Evolutionary conservation across 805 yeast genomes (phyloP).

Genomic region (Ascoidea asiatica): DNA sequence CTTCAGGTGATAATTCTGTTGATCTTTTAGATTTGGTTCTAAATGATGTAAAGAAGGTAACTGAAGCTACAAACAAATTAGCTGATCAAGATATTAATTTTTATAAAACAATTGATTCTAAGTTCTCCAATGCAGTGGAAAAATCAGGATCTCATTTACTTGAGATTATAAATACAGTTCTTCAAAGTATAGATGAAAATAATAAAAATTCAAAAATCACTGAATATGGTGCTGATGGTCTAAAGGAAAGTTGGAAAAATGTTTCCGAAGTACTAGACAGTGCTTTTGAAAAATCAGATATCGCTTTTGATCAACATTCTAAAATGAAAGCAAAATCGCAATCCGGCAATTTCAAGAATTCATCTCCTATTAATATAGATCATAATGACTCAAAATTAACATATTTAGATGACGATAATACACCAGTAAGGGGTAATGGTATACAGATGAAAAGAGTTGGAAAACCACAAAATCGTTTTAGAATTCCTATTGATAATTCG

Average conservation of each 20-base stretch:
- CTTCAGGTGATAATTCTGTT: too few relatives aligned
- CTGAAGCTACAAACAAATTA: constrained; percentile 16
- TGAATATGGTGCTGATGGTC: constrained; percentile 24
- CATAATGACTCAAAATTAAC: constrained; percentile 17
- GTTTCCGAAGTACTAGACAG: constrained; percentile 53
- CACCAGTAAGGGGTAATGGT: constrained; percentile 10
- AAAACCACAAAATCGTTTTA: constrained; percentile 64
- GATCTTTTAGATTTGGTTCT: too few relatives aligned
- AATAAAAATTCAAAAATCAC: constrained; percentile 10
- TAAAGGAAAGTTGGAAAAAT: constrained; percentile 44
- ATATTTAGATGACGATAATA: constrained; percentile 34
- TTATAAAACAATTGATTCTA: constrained; percentile 23
- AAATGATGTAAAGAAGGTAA: neutral
- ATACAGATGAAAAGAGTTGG: constrained; percentile 20
- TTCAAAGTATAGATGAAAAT: constrained; percentile 23
- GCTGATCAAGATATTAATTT: constrained; percentile 77
- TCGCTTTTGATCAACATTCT: constrained; percentile 37
- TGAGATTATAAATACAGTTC: constrained; percentile 30
- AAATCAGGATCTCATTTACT: constrained; percentile 25
- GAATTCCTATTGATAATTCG: constrained; percentile 47
- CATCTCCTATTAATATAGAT: neutral
- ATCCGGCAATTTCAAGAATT: neutral
- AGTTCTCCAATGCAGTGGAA: constrained; percentile 18
- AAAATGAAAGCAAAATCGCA: constrained; percentile 13
- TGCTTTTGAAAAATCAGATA: constrained; percentile 66